These are phyloP conservation scores for Pseudogymnoascus sp. DNA, from an alignment of 2,329 filamentous ascomycete species.

Conservation along the genomic window DNA sequence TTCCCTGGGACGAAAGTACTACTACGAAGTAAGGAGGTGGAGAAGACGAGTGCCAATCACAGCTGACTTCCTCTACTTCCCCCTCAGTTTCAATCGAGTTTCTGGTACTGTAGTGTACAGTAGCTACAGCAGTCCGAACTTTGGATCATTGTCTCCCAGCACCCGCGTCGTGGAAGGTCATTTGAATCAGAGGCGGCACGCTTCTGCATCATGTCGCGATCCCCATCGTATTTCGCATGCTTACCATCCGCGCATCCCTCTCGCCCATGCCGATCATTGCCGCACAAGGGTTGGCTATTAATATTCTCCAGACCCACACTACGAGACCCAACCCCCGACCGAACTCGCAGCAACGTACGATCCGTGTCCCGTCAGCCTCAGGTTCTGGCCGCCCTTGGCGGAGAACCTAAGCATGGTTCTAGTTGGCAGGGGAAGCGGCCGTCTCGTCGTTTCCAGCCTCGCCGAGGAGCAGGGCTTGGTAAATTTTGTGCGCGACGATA, in stretches of 20 bases:
- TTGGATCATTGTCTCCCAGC: not conserved
- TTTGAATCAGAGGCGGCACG: constrained; percentile 3
- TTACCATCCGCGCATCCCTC: not conserved
- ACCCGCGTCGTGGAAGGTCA: not conserved
- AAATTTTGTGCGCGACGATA: not conserved
- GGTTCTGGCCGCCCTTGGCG: constrained; percentile 1
- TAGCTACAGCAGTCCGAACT: not conserved
- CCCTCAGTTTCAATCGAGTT: not conserved
- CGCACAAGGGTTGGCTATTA: not conserved
- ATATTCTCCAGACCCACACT: not conserved
- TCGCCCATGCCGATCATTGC: not conserved
- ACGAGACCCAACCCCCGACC: not conserved
- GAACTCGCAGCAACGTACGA: not conserved
- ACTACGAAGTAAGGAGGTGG: not conserved
- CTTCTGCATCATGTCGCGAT: not conserved
- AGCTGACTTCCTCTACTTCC: not conserved
- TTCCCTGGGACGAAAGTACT: not conserved
- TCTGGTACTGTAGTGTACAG: not conserved
- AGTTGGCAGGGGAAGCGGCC: not conserved
- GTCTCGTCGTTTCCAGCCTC: not conserved
- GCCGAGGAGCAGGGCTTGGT: not conserved
- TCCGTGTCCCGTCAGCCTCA: constrained; percentile 3
- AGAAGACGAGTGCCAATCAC: not conserved
- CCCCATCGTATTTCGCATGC: not conserved
- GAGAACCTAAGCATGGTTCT: not conserved